Percentiles rank a stretch among this genome's conserved stretches.
These are phyloP conservation scores for Citrullus mucosospermus DNA, from an alignment of 306 rosid species.

Conservation along the genomic window DNA sequence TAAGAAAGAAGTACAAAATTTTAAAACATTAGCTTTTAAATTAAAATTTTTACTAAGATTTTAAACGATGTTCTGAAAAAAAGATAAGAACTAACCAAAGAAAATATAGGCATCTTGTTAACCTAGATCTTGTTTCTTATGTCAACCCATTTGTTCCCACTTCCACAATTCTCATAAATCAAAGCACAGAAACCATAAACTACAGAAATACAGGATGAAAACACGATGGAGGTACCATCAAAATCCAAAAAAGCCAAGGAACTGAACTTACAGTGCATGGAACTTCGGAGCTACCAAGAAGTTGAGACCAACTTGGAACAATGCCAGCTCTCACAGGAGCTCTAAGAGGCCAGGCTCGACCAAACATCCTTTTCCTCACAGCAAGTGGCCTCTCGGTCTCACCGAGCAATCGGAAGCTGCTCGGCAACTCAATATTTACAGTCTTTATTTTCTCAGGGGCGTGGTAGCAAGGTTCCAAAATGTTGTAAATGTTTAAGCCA, in stretches of 20 bases:
- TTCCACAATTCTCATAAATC: not conserved
- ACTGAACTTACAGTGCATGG: constrained; percentile 71
- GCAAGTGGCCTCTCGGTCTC: constrained; percentile 70
- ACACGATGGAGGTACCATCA: not conserved
- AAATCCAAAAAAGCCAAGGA: not conserved
- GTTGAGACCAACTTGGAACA: constrained; percentile 86
- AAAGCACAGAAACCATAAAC: not conserved
- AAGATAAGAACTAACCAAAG: not conserved
- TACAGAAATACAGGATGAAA: not conserved
- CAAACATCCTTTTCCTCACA: constrained; percentile 86
- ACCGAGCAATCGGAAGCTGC: constrained; percentile 64
- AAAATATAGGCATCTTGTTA: not conserved
- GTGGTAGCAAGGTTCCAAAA: constrained; percentile 91
- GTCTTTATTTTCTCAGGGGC: constrained; percentile 20
- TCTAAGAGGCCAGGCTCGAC: constrained; percentile 93
- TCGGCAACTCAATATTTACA: constrained; percentile 31
- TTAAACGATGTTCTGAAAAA: not conserved
- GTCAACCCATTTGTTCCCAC: not conserved
- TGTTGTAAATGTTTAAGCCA: constrained; percentile 60
- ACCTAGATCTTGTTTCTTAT: not conserved
- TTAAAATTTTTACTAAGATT: not conserved
- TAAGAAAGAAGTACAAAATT: too few species aligned
- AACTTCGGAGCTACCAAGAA: constrained; percentile 22
- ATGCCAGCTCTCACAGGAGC: constrained; percentile 82
- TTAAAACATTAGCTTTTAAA: not conserved